Evolutionary conservation across 768 basidiomycete genomes (phyloP), one percentile per base, ranked within the genome.

Genomic region (Lactarius deliciosus): DNA sequence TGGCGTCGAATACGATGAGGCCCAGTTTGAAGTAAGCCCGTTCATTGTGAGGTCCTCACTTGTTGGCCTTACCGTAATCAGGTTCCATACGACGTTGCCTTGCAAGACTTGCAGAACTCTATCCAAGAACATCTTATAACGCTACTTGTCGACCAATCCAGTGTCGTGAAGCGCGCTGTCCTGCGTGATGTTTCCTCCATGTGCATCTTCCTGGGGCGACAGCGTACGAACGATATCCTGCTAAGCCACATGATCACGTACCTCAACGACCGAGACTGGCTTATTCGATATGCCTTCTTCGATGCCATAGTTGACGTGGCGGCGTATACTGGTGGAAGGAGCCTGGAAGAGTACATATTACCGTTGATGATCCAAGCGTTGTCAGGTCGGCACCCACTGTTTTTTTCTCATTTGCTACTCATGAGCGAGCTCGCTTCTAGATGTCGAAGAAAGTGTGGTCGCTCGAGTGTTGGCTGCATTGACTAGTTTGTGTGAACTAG

Each of bases 261-360:
- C 74, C 77, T 90, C 67, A 94, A 96, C 72, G 93, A 96, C 72
- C 82, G 92, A 20, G 96, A 98, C 75, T 98, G 97, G 96, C 77
- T 90, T 18, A 77, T 98, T 60, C 85, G 97, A 2, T 86, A 88
- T 72, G 92, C 92, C 0, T 99, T 98, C 76, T 97, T 98, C 73
- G 95, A 96, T 74, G 91, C 91, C 66, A 94, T 97, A 34, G 93
- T 98, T 22, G 95, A 94, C 68, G 94, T 99, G 1, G 96, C 96
- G 6, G 92, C 91, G 0, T 96, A 93, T 77, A 93, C 96, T 3
- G 96, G 96, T 1, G 90, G 91, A 36, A 81, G 89, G 65, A 96
- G 93, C 70, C 74, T 98, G 71, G 97, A 98, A 73, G 95, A 98
- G 72, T 98, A 98, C 72, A 96, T 98, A 61, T 74, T 97, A n/a